These are phyloP conservation scores for Petasospora fabianii DNA, from an alignment of 1,139 yeast genomes.

Conservation along the genomic window DNA sequence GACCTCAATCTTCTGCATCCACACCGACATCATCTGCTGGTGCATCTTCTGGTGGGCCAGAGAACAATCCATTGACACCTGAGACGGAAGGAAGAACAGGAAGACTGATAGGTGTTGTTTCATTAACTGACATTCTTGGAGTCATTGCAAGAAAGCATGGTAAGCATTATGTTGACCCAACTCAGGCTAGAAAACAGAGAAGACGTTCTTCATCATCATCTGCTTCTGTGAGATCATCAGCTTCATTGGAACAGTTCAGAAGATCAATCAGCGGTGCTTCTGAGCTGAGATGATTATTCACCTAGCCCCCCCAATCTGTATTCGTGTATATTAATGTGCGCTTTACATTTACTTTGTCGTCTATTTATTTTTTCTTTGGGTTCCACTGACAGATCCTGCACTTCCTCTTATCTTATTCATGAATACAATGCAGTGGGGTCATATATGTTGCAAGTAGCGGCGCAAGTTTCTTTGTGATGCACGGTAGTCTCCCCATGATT, in stretches of 20 bases:
- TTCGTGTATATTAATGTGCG: too few relatives aligned
- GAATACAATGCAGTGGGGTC: too few relatives aligned
- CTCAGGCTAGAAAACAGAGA: conserved; percentile 81
- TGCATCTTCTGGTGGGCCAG: conserved; percentile 22
- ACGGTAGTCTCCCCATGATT: too few relatives aligned
- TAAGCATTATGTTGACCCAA: conserved; percentile 66
- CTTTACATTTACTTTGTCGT: too few relatives aligned
- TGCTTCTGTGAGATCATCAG: conserved; percentile 20
- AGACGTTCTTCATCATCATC: conserved; percentile 43
- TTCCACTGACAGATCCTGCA: too few relatives aligned
- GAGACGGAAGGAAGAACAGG: conserved; percentile 57
- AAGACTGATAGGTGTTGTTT: conserved; percentile 82
- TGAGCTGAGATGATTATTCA: conserved; percentile 2
- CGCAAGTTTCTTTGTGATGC: too few relatives aligned
- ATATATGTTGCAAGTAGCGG: too few relatives aligned
- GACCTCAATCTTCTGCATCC: conserved; percentile 34
- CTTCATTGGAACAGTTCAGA: conserved; percentile 27
- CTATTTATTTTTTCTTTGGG: too few relatives aligned
- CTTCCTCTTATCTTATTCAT: too few relatives aligned
- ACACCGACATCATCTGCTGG: conserved; percentile 17
- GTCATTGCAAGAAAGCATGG: conserved; percentile 70
- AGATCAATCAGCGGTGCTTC: conserved; percentile 13
- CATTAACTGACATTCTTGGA: conserved; percentile 84
- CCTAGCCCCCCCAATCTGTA: too few relatives aligned
- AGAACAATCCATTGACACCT: conserved; percentile 25